These are phyloP conservation scores for Stagonosporopsis rhizophila DNA, from an alignment of 2,329 filamentous ascomycete species.

Conservation along the genomic window DNA sequence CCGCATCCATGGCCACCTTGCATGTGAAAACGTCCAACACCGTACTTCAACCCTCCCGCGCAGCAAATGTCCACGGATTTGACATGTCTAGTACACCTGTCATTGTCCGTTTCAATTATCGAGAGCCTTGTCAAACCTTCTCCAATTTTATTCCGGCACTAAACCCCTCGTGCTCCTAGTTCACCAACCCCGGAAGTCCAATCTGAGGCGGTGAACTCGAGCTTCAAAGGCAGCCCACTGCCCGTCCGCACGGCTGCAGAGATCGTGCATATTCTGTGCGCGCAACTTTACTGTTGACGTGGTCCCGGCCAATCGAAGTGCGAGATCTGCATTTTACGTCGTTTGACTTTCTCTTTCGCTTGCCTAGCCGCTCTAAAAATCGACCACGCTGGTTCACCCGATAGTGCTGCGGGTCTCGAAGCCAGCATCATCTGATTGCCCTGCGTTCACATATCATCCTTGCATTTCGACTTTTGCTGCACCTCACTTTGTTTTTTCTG, in stretches of 20 bases:
- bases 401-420: constrained; percentile 32
- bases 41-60: constrained; percentile 26
- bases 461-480: constrained; percentile 12
- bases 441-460: constrained; percentile 27
- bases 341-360: constrained; percentile 22
- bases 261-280: constrained; percentile 29
- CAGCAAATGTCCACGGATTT: constrained; percentile 20
- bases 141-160: constrained; percentile 36
- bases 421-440: constrained; percentile 31
- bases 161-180: constrained; percentile 25
- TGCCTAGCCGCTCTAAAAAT: constrained; percentile 24
- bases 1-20: constrained; percentile 8
- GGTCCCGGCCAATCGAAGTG: constrained; percentile 32
- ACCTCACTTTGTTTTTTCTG: constrained; percentile 7
- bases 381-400: constrained; percentile 30
- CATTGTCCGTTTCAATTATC: constrained; percentile 24
- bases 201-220: constrained; percentile 40
- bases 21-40: constrained; percentile 41
- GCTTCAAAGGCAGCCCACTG: constrained; percentile 31
- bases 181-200: constrained; percentile 25
- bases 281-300: constrained; percentile 25
- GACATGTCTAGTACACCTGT: constrained; percentile 33
- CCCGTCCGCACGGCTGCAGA: constrained; percentile 26
- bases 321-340: constrained; percentile 28
- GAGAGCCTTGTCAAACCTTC: constrained; percentile 20